Evolutionary conservation across 2,329 filamentous ascomycete genomes (phyloP).

Genomic region (Colletotrichum acutatum): DNA sequence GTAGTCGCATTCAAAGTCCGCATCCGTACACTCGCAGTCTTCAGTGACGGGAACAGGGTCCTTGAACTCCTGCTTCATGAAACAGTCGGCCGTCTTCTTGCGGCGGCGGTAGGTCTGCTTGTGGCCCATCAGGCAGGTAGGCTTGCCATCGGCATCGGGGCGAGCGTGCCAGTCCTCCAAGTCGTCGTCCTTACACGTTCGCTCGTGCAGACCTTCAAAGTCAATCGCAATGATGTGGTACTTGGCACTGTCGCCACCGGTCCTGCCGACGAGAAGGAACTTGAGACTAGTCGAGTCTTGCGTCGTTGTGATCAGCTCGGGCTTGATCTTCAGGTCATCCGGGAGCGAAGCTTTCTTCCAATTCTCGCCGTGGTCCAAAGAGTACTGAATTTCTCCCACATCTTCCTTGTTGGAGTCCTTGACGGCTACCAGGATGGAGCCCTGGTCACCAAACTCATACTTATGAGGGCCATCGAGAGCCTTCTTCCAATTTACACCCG

Average conservation of each 20-base stretch:
- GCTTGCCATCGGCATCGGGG: constrained; percentile 80
- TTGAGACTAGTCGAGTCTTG: constrained; percentile 93
- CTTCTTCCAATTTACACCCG: constrained; percentile 84
- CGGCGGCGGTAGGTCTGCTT: constrained; percentile 87
- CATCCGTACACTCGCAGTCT: constrained; percentile 82
- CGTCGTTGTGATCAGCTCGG: constrained; percentile 83
- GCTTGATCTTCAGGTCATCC: constrained; percentile 73
- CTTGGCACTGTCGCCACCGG: constrained; percentile 59
- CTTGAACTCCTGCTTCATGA: constrained; percentile 86
- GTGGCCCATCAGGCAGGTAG: constrained; percentile 95
- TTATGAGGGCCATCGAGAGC: constrained; percentile 86
- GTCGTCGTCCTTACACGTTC: constrained; percentile 80
- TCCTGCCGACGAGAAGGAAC: constrained; percentile 80
- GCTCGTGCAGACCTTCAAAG: constrained; percentile 83
- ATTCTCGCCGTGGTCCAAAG: constrained; percentile 86
- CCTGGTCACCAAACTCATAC: constrained; percentile 96
- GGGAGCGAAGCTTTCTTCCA: constrained; percentile 82
- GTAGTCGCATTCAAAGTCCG: constrained; percentile 96
- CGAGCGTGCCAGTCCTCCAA: constrained; percentile 92
- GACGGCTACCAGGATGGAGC: constrained; percentile 87
- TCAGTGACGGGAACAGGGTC: constrained; percentile 77
- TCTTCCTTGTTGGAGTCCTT: constrained; percentile 75
- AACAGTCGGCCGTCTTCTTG: constrained; percentile 90
- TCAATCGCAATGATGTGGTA: constrained; percentile 81
- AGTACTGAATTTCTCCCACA: constrained; percentile 74